phyloP scores from a whole-genome alignment of 495 filamentous ascomycete species.

The Corynascus novoguineensis region DNA sequence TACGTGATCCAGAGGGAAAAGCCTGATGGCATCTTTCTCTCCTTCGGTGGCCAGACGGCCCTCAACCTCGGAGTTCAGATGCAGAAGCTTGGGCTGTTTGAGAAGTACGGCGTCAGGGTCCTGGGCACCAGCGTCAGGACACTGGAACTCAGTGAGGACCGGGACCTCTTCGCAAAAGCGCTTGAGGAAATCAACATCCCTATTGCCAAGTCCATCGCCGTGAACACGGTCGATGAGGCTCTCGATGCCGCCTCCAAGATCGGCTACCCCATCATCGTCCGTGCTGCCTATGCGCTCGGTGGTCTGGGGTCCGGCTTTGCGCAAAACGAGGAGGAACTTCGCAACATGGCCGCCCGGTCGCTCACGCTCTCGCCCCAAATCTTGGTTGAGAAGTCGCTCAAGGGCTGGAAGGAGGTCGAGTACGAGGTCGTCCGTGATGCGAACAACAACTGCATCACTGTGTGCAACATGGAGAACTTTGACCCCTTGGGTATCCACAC shows the following conservation, averaged over 20 bases:
- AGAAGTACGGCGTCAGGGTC: conserved; percentile 89
- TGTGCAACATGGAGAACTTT: conserved; percentile 99
- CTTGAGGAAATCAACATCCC: conserved; percentile 88
- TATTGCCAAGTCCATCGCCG: conserved; percentile 91
- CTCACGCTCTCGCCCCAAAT: conserved; percentile 96
- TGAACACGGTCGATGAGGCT: conserved; percentile 83
- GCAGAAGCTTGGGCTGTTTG: conserved; percentile 92
- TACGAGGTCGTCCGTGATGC: conserved; percentile 97
- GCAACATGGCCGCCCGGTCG: conserved; percentile 85
- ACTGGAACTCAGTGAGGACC: conserved; percentile 88
- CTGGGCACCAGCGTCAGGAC: conserved; percentile 93
- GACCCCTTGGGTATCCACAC: conserved; percentile 98
- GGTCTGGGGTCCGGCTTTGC: conserved; percentile 98
- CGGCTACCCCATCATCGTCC: conserved; percentile 96
- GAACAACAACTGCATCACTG: conserved; percentile 97
- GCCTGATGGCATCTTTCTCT: conserved; percentile 95
- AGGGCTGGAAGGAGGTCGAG: conserved; percentile 99
- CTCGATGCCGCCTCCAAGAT: conserved; percentile 77
- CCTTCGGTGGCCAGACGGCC: conserved; percentile 94
- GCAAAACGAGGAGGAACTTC: conserved; percentile 84
- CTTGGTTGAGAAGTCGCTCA: conserved; percentile 97
- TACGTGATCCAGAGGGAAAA: conserved; percentile 94
- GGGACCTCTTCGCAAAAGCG: conserved; percentile 91
- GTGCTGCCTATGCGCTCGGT: conserved; percentile 91
- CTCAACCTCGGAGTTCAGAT: conserved; percentile 96